A percentile compares a stretch with the other conserved stretches of the same genome.
phyloP scores from a whole-genome alignment of 257 asterid species.

The Nicotiana noctiflora region DNA sequence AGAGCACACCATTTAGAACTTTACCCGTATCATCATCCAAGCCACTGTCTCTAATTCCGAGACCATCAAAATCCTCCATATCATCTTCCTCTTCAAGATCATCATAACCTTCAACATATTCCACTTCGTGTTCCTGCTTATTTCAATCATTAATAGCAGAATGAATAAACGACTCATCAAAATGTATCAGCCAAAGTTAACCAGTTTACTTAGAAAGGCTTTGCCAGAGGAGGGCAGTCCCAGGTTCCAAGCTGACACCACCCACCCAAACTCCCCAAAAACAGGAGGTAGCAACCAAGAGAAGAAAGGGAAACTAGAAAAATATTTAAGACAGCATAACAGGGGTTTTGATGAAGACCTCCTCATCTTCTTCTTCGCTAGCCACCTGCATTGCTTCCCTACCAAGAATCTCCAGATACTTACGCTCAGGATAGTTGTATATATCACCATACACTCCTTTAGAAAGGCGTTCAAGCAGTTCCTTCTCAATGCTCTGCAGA shows the following conservation, averaged over 20 bases:
- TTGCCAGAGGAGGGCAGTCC: not conserved
- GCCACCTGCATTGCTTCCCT: conserved; percentile 32
- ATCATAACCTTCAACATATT: conserved; percentile 86
- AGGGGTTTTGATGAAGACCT: conserved; percentile 24
- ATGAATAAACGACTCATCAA: no score
- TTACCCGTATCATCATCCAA: conserved; percentile 40
- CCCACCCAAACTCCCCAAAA: no score
- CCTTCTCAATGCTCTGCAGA: conserved; percentile 78
- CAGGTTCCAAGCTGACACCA: not conserved
- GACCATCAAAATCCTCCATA: conserved; percentile 68
- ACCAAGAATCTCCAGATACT: conserved; percentile 56
- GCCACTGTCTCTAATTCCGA: conserved; percentile 24
- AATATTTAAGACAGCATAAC: not conserved
- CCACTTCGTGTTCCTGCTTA: conserved; percentile 58
- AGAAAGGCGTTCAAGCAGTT: conserved; percentile 74
- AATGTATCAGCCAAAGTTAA: not conserved
- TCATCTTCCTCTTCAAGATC: conserved; percentile 91
- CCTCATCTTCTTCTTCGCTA: conserved; percentile 58
- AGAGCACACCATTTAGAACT: not conserved
- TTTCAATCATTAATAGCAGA: conserved; percentile 8
- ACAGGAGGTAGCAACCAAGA: not conserved
- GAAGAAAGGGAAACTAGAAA: not conserved
- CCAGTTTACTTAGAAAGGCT: not conserved
- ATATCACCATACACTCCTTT: conserved; percentile 61
- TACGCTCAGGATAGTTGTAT: conserved; percentile 50